Evolutionary conservation across 441 rosid species (phyloP), one percentile per base, ranked within the genome.

Genomic region (Francoa sonchifolia): DNA sequence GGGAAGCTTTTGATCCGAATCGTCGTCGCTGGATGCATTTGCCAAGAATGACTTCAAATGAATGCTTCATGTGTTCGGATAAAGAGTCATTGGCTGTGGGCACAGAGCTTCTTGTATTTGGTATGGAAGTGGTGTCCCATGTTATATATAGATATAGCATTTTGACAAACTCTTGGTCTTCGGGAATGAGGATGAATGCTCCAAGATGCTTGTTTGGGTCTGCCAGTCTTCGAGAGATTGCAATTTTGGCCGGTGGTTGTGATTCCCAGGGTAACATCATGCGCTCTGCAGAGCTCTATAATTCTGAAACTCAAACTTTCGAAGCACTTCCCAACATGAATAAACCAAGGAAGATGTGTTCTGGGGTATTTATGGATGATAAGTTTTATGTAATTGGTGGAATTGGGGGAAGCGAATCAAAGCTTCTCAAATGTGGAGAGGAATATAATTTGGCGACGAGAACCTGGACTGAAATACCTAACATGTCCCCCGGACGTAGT

Each of bases 81-180:
- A 88, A 84, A 57, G 97, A 88, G 65, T 88, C 97, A 16, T 51
- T 88, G 63, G 97, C 95, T 36, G 97, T 84, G 57, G 97, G 97
- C 22, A 88, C 97, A 0, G 88, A 88, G 49, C 79, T 88, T 17
- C 94, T 84, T 36, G 97, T 84, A 21, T 81, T 88, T 54, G 88
- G 94, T n/a, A 71, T 68, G 75, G 89, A 73, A 36, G 72, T 52
- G 18, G 61, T 49, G 28, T 50, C 81, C 41, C 75, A 85, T 55
- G 89, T 83, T 20, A 83, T 87, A 50, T 81, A 74, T 62, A 81
- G 79, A 54, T 88, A 88, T 61, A 84, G 95, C 55, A 58, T 88
- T 19, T 52, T 88, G 52, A 74, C 87, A 11, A 84, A 84, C 54
- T 76, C 88, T 3, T 88, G 97, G 97, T 63, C 85, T 47, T 54